A percentile compares a stretch with the other conserved stretches of the same genome.
These are phyloP conservation scores for Colletotrichum musae DNA, from an alignment of 2,329 filamentous ascomycete species.

Conservation along the genomic window DNA sequence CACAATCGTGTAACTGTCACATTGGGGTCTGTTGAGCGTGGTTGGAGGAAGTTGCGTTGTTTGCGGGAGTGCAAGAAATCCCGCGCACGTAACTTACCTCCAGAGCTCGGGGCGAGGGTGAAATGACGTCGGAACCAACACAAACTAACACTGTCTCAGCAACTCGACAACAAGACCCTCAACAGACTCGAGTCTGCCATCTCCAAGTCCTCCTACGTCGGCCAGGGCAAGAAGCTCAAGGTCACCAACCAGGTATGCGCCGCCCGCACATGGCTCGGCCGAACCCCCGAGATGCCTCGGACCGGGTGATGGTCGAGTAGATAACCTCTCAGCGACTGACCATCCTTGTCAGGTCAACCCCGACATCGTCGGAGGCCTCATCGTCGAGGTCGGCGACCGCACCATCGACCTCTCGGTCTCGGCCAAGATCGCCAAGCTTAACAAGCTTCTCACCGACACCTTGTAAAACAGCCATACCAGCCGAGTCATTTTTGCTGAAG, in stretches of 20 bases:
- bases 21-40: not conserved
- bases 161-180: conserved; percentile 90
- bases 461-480: conserved; percentile 77
- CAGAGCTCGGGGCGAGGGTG: not conserved
- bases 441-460: conserved; percentile 97
- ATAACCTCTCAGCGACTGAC: not conserved
- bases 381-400: conserved; percentile 97
- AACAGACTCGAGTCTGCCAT: conserved; percentile 89
- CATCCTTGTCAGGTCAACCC: conserved; percentile 80
- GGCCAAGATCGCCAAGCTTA: conserved; percentile 95
- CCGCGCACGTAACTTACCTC: not conserved
- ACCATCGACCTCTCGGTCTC: conserved; percentile 98
- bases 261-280: conserved; percentile 39
- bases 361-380: conserved; percentile 91
- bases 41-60: not conserved
- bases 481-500: conserved; percentile 1
- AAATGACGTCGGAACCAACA: not conserved
- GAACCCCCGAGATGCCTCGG: not conserved
- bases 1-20: not conserved
- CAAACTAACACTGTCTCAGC: conserved; percentile 61
- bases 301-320: not conserved
- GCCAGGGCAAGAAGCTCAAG: conserved; percentile 97
- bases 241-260: conserved; percentile 84
- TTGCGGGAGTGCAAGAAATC: not conserved
- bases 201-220: conserved; percentile 89